A percentile compares a stretch with the other conserved stretches of the same genome.
These are phyloP conservation scores for Diaporthe citri DNA, from an alignment of 2,329 filamentous ascomycete species.

Conservation along the genomic window DNA sequence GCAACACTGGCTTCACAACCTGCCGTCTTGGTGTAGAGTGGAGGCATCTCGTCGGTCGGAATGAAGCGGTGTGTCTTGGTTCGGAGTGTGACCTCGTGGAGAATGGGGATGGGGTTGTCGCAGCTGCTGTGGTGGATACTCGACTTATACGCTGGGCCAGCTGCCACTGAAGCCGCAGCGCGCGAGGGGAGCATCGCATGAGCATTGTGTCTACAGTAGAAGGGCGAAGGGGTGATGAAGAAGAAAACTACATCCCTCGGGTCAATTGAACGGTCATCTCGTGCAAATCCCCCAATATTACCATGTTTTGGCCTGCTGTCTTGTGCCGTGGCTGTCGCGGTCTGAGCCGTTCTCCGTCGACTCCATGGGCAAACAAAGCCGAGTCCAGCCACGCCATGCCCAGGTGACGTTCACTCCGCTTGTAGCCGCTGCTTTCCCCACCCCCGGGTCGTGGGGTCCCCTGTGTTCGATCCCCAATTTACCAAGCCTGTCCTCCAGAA, in stretches of 20 bases:
- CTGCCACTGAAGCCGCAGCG: slow-evolving; percentile 64
- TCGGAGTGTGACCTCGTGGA: slow-evolving; percentile 25
- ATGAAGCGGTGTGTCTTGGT: slow-evolving; percentile 9
- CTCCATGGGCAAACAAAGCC: slow-evolving; percentile 27
- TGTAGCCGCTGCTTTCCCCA: slow-evolving; percentile 43
- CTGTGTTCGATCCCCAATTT: not conserved
- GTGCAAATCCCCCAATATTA: slow-evolving; percentile 15
- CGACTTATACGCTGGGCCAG: slow-evolving; percentile 56
- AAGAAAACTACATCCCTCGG: slow-evolving; percentile 15
- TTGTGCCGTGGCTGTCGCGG: slow-evolving; percentile 23
- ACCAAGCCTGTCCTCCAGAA: slow-evolving; percentile 7
- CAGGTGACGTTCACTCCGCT: slow-evolving; percentile 36
- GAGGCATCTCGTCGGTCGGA: slow-evolving; percentile 56
- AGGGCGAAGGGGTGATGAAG: not conserved
- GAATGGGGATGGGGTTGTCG: not conserved
- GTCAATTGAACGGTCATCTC: not conserved
- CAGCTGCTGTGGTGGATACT: slow-evolving; percentile 43
- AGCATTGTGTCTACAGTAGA: slow-evolving; percentile 59
- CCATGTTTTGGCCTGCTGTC: slow-evolving; percentile 19
- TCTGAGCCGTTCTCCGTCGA: slow-evolving; percentile 23
- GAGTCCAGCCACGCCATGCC: slow-evolving; percentile 34
- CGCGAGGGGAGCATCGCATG: slow-evolving; percentile 64
- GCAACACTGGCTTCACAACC: slow-evolving; percentile 81
- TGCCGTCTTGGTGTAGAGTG: slow-evolving; percentile 62
- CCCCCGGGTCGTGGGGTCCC: not conserved